Evolutionary conservation across 1,284 basidiomycete genomes (phyloP).

Genomic region (Rhizopogon hawkerae): DNA sequence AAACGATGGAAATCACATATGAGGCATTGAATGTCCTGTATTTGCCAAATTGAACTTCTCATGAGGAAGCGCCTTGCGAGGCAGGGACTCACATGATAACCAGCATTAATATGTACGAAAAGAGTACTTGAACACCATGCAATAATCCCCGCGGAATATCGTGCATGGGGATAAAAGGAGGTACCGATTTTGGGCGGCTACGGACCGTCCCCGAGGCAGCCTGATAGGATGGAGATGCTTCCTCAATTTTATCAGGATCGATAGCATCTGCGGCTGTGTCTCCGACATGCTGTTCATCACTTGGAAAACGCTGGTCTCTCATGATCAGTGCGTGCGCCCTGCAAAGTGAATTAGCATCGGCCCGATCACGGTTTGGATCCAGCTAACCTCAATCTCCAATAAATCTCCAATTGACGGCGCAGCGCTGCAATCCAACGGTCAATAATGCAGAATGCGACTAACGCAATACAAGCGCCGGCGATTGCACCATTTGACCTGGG

Average conservation of each 20-base stretch:
- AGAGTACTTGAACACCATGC: conserved; percentile 46
- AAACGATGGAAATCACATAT: conserved; percentile 56
- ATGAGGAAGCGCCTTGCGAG: background rate
- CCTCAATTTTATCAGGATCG: background rate
- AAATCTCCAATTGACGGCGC: conserved; percentile 40
- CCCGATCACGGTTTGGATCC: background rate
- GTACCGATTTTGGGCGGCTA: conserved; percentile 27
- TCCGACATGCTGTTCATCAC: background rate
- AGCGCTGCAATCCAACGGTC: conserved; percentile 60
- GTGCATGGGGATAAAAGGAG: conserved; percentile 51
- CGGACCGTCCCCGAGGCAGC: background rate
- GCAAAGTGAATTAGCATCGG: background rate
- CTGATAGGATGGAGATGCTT: background rate
- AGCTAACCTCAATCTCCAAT: conserved; percentile 54
- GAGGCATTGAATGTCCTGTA: conserved; percentile 66
- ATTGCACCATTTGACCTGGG: conserved; percentile 62
- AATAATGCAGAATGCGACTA: conserved; percentile 57
- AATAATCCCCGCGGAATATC: conserved; percentile 57
- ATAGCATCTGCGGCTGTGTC: background rate
- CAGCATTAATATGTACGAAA: conserved; percentile 60
- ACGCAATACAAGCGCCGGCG: conserved; percentile 63
- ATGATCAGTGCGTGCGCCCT: conserved; percentile 11
- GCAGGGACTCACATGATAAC: conserved; percentile 53
- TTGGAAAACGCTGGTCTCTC: background rate
- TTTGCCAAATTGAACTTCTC: conserved; percentile 2